Percentiles rank a stretch among this genome's conserved stretches.
Evolutionary conservation across 306 rosid species (phyloP).

Genomic region (Canavalia ensiformis): DNA sequence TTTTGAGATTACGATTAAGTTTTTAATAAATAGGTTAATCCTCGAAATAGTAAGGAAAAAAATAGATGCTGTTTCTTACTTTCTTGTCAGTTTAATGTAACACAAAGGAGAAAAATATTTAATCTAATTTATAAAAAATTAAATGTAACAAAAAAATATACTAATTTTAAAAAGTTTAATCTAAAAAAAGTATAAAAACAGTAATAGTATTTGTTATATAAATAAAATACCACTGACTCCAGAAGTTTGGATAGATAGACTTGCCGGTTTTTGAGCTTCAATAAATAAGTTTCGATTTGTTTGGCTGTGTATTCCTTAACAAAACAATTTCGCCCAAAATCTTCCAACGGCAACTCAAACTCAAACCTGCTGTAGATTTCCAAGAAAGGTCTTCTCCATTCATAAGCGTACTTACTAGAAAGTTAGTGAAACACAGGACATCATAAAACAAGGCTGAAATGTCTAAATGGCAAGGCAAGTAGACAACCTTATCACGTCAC

Average conservation of each 20-base stretch:
- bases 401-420: slow-evolving; percentile 2
- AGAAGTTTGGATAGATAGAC: not conserved
- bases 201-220: too few relatives aligned
- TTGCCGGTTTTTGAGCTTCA: not conserved
- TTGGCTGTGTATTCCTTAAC: not conserved
- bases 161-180: too few relatives aligned
- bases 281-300: not conserved
- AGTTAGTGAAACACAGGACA: not conserved
- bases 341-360: not conserved
- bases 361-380: not conserved
- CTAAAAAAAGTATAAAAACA: too few relatives aligned
- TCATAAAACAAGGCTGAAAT: not conserved
- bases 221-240: too few relatives aligned
- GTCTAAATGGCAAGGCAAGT: not conserved
- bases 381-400: not conserved
- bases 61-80: too few relatives aligned
- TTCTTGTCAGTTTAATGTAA: too few relatives aligned
- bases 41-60: too few relatives aligned
- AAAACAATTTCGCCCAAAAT: not conserved
- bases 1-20: too few relatives aligned
- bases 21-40: too few relatives aligned
- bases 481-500: slow-evolving; percentile 32
- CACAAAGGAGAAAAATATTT: too few relatives aligned
- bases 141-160: too few relatives aligned
- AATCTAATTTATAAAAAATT: too few relatives aligned